Evolutionary conservation across 805 yeast genomes (phyloP).

Genomic region (Yarrowia sp.): DNA sequence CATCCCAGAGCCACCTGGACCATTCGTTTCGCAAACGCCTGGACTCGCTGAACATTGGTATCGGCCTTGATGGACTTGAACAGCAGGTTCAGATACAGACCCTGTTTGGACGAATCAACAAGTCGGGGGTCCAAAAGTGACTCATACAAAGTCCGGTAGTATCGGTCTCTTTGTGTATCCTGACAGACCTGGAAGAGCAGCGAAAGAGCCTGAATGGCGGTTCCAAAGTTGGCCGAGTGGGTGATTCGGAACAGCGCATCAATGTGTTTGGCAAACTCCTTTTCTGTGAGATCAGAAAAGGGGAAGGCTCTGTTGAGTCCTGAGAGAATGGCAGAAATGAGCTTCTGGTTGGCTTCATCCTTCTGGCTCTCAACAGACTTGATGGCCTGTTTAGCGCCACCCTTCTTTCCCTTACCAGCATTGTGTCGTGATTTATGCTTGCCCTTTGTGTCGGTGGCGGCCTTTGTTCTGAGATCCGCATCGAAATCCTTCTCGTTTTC

Average conservation of each 20-base stretch:
- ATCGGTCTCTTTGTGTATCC: slow-evolving; percentile 51
- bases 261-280: slow-evolving; percentile 67
- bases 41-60: slow-evolving; percentile 55
- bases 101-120: slow-evolving; percentile 84
- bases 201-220: slow-evolving; percentile 87
- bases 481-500: slow-evolving; percentile 53
- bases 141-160: slow-evolving; percentile 84
- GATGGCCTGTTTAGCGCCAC: slow-evolving; percentile 48
- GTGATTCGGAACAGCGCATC: slow-evolving; percentile 85
- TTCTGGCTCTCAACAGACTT: slow-evolving; percentile 37
- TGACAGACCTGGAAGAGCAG: slow-evolving; percentile 77
- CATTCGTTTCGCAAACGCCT: slow-evolving; percentile 88
- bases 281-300: slow-evolving; percentile 68
- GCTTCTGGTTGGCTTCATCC: slow-evolving; percentile 76
- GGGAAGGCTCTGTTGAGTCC: slow-evolving; percentile 97
- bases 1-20: slow-evolving; percentile 81
- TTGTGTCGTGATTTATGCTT: slow-evolving; percentile 60
- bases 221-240: slow-evolving; percentile 89
- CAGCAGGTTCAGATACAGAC: slow-evolving; percentile 81
- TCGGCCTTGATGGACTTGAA: slow-evolving; percentile 82
- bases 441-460: slow-evolving; percentile 36
- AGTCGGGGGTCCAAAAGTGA: slow-evolving; percentile 81
- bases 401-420: slow-evolving; percentile 77
- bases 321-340: slow-evolving; percentile 86
- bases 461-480: slow-evolving; percentile 36